Evolutionary conservation across 1,284 basidiomycete species (phyloP).

Genomic region (Stygiomarasmius scandens): DNA sequence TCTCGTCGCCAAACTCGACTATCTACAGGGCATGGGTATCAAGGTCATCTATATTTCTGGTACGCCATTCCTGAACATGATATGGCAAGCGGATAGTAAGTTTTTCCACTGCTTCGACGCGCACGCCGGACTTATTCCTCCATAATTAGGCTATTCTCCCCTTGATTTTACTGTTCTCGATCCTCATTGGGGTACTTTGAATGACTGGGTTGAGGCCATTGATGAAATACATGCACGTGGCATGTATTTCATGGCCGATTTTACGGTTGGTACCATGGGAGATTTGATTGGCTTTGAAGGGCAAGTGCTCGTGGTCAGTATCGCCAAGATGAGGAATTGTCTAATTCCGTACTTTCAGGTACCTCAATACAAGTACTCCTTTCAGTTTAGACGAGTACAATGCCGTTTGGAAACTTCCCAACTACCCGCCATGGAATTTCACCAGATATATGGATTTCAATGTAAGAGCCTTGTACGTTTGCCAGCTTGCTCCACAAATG

Average conservation of each 20-base stretch:
- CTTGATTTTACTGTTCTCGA: constrained; percentile 88
- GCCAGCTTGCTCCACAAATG: neutral
- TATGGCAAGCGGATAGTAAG: constrained; percentile 93
- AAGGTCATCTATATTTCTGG: constrained; percentile 86
- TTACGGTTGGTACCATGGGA: constrained; percentile 89
- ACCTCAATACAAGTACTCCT: constrained; percentile 78
- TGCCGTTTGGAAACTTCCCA: constrained; percentile 75
- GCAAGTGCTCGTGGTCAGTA: constrained; percentile 42
- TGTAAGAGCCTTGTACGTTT: constrained; percentile 37
- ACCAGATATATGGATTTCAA: constrained; percentile 82
- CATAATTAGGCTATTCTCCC: constrained; percentile 74
- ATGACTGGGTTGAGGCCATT: constrained; percentile 77
- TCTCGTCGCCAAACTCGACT: constrained; percentile 76
- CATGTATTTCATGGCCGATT: constrained; percentile 92
- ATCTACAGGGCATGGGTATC: constrained; percentile 87
- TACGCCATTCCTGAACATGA: constrained; percentile 90
- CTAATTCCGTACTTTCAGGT: constrained; percentile 43
- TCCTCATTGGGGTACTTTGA: constrained; percentile 85
- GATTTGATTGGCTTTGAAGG: constrained; percentile 85
- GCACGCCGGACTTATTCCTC: constrained; percentile 9
- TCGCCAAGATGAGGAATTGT: constrained; percentile 2
- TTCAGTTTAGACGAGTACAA: constrained; percentile 78
- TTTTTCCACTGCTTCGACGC: constrained; percentile 1
- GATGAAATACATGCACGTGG: constrained; percentile 76
- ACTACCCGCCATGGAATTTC: constrained; percentile 83